Conservation (phyloP, 2,329 filamentous ascomycete genomes). For the Botrytis byssoidea region DNA sequence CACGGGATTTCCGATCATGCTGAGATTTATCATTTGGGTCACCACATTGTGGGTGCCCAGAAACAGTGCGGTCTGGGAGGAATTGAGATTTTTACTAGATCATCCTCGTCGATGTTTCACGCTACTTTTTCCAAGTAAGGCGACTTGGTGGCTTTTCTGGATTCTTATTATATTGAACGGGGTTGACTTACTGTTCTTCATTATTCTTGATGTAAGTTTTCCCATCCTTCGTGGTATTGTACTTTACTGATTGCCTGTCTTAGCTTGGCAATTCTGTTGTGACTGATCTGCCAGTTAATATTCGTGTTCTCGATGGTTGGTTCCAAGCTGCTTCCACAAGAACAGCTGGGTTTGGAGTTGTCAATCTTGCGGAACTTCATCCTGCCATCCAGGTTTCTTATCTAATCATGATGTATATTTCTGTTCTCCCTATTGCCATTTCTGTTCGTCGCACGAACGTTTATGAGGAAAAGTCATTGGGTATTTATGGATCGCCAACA, state of each 20-base stretch:
- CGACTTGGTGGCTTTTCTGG: conserved; percentile 95
- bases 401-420: conserved; percentile 99
- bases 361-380: conserved; percentile 75
- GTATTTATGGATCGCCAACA: conserved; percentile 60
- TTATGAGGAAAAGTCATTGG: conserved; percentile 86
- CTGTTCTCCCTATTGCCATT: conserved; percentile 94
- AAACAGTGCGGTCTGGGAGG: conserved; percentile 77
- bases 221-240: neutral
- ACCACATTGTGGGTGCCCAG: conserved; percentile 64
- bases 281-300: conserved; percentile 64
- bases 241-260: conserved; percentile 23
- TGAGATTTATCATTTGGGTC: conserved; percentile 89
- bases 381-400: conserved; percentile 93
- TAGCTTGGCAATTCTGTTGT: conserved; percentile 72
- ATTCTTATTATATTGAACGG: conserved; percentile 80
- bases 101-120: conserved; percentile 97
- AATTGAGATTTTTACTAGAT: conserved; percentile 85
- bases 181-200: conserved; percentile 85
- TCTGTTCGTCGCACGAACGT: conserved; percentile 92
- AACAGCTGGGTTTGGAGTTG: conserved; percentile 84
- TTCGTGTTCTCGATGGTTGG: conserved; percentile 78
- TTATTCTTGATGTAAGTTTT: conserved; percentile 77
- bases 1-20: conserved; percentile 91
- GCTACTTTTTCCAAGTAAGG: conserved; percentile 81
- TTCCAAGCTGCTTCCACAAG: conserved; percentile 89